A percentile compares a stretch with the other conserved stretches of the same genome.
Conservation (phyloP, 495 filamentous ascomycete species). For the Jackrogersella multiformis region DNA sequence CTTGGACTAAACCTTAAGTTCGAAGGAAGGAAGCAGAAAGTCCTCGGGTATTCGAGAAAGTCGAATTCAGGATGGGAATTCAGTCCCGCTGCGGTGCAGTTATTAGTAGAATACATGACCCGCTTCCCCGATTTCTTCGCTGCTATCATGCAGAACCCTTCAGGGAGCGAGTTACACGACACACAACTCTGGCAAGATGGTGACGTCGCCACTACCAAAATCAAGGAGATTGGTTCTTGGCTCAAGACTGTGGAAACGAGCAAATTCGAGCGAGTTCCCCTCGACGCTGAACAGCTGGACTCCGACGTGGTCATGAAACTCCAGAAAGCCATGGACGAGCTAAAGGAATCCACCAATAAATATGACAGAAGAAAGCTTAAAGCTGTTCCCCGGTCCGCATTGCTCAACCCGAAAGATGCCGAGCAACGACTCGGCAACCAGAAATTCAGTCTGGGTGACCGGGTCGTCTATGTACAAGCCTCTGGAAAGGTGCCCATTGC, state of each 20-base stretch:
- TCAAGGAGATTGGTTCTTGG: slow-evolving; percentile 92
- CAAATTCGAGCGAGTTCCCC: slow-evolving; percentile 89
- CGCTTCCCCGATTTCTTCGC: slow-evolving; percentile 95
- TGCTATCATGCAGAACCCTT: slow-evolving; percentile 74
- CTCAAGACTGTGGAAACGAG: slow-evolving; percentile 88
- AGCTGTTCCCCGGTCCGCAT: slow-evolving; percentile 81
- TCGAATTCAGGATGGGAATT: slow-evolving; percentile 92
- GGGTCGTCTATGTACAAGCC: slow-evolving; percentile 90
- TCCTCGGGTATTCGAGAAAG: slow-evolving; percentile 92
- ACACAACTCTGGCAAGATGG: slow-evolving; percentile 87
- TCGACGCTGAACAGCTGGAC: slow-evolving; percentile 95
- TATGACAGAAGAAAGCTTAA: slow-evolving; percentile 71
- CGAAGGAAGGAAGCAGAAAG: slow-evolving; percentile 92
- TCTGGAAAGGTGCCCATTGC: slow-evolving; percentile 96
- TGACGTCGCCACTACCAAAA: slow-evolving; percentile 66
- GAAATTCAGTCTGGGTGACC: slow-evolving; percentile 84
- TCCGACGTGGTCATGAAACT: slow-evolving; percentile 86
- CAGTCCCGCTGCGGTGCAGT: slow-evolving; percentile 79
- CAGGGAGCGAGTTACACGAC: slow-evolving; percentile 61
- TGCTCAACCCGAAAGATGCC: slow-evolving; percentile 90
- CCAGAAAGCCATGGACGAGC: slow-evolving; percentile 74
- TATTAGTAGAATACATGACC: slow-evolving; percentile 89
- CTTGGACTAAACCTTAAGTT: slow-evolving; percentile 97
- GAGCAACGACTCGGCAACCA: slow-evolving; percentile 90
- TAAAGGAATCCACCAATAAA: slow-evolving; percentile 55